Percentiles rank a stretch among this genome's conserved stretches.
These are phyloP conservation scores for Tetrahymena borealis DNA, from an alignment of 73 alveolate genomes.

Conservation along the genomic window DNA sequence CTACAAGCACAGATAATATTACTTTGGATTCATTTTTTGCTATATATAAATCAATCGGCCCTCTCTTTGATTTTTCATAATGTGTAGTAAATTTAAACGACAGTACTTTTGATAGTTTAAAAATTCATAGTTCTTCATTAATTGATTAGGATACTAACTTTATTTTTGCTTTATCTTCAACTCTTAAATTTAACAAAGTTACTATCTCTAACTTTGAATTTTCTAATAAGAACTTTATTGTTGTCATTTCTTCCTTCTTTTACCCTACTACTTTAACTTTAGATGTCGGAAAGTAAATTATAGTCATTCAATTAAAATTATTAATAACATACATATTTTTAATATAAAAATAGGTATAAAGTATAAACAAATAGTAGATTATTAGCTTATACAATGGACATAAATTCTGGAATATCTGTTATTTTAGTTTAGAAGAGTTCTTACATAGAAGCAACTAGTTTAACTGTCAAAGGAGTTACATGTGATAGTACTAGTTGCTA, in stretches of 20 bases:
- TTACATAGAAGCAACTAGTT: neutral
- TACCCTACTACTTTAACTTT: neutral
- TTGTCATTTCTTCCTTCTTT: neutral
- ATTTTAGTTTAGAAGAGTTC: neutral
- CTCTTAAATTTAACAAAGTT: neutral
- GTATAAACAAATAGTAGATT: neutral
- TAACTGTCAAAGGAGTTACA: neutral
- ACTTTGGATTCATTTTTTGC: neutral
- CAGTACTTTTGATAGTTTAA: neutral
- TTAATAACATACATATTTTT: neutral
- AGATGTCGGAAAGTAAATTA: neutral
- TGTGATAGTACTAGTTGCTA: neutral
- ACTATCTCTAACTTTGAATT: neutral
- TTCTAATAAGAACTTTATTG: neutral
- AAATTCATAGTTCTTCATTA: neutral
- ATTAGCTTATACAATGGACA: neutral
- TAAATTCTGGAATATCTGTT: neutral
- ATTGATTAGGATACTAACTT: neutral
- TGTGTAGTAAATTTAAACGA: no score
- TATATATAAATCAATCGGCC: neutral
- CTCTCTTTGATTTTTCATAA: no score
- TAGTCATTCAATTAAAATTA: neutral
- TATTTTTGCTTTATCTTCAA: neutral
- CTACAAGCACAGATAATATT: neutral
- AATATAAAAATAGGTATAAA: neutral